phyloP scores from a whole-genome alignment of 345 rosid genomes.

The Populus alba region DNA sequence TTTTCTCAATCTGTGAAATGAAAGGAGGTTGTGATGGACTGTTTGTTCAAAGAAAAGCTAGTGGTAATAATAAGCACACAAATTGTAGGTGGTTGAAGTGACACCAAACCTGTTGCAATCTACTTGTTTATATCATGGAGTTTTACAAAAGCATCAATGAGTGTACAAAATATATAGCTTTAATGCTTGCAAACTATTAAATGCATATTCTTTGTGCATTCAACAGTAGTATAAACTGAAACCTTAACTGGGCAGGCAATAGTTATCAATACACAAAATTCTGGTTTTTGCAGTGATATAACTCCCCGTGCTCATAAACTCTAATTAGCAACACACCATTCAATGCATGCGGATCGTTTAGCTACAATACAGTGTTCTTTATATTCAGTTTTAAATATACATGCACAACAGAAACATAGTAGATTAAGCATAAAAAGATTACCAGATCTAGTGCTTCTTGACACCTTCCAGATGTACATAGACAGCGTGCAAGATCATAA shows the following conservation, averaged over 20 bases:
- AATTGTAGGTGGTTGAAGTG: not conserved
- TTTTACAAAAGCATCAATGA: too few species aligned
- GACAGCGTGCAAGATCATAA: constrained; percentile 94
- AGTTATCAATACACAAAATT: too few species aligned
- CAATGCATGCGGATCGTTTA: not conserved
- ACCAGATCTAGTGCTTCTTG: constrained; percentile 79
- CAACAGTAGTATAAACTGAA: too few species aligned
- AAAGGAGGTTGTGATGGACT: not conserved
- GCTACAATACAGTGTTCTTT: not conserved
- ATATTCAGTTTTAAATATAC: not conserved
- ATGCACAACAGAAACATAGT: not conserved
- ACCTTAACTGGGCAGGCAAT: too few species aligned
- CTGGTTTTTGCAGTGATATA: too few species aligned
- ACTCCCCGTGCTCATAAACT: too few species aligned
- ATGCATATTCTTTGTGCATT: too few species aligned
- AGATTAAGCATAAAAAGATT: constrained; percentile 1
- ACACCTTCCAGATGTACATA: constrained; percentile 83
- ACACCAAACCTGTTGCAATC: not conserved
- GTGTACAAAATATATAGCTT: too few species aligned
- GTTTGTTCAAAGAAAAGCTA: not conserved
- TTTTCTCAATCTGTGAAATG: constrained; percentile 62
- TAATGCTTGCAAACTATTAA: too few species aligned
- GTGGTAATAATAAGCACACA: not conserved
- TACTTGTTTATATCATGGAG: too few species aligned
- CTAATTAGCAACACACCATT: too few species aligned